Percentiles rank a stretch among this genome's conserved stretches.
These are phyloP conservation scores for Ophiocordyceps camponoti-leonardi DNA, from an alignment of 2,329 filamentous ascomycete species.

Conservation along the genomic window DNA sequence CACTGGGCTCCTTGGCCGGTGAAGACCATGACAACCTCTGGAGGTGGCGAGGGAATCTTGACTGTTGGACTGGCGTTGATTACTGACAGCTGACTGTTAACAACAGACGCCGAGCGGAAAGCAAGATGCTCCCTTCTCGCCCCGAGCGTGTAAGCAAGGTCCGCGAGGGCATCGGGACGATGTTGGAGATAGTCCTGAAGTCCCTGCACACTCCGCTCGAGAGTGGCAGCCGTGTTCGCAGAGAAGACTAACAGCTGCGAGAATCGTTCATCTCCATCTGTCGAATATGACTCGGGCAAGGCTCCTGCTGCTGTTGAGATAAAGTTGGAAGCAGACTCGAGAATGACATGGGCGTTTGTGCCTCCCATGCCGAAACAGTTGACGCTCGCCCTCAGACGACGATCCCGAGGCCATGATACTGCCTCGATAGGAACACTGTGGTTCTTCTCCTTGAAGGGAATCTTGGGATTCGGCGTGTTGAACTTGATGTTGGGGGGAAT, in stretches of 20 bases:
- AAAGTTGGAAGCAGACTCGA: background rate
- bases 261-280: background rate
- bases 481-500: conserved; percentile 10
- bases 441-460: conserved; percentile 7
- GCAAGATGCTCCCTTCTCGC: background rate
- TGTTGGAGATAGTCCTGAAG: background rate
- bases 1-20: conserved; percentile 17
- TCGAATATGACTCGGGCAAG: background rate
- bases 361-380: conserved; percentile 26
- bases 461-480: conserved; percentile 6
- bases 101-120: background rate
- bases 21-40: conserved; percentile 7
- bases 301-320: background rate
- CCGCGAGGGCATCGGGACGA: background rate
- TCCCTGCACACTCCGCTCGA: background rate
- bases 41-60: background rate
- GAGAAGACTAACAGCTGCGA: background rate
- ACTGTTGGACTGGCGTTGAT: background rate
- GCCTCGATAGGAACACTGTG: conserved; percentile 12
- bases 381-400: conserved; percentile 23
- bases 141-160: background rate
- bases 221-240: background rate
- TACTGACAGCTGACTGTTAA: background rate
- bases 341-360: conserved; percentile 23
- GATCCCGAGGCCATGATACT: conserved; percentile 16